A percentile compares a stretch with the other conserved stretches of the same genome.
Evolutionary conservation across 1,139 yeast genomes (phyloP).

Genomic region (Suhomyces kunorum): DNA sequence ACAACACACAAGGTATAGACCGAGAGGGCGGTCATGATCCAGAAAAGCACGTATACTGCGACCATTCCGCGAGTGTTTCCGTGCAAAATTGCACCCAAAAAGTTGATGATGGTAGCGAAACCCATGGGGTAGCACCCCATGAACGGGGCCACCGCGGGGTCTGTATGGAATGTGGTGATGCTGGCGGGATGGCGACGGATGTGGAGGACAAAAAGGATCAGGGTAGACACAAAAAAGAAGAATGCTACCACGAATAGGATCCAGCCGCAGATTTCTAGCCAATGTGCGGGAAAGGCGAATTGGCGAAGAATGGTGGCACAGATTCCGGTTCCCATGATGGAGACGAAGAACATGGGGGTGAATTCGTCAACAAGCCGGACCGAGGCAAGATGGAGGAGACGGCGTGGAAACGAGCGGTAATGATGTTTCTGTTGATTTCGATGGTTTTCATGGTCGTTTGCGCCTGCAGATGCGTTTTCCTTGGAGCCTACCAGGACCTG

Average conservation of each 20-base stretch:
- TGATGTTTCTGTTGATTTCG: too few species aligned
- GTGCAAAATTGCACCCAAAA: conserved; percentile 42
- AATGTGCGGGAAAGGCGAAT: conserved; percentile 63
- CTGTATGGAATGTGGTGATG: conserved; percentile 36
- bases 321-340: conserved; percentile 86
- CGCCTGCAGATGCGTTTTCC: too few species aligned
- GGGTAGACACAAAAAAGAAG: conserved; percentile 45
- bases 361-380: conserved; percentile 31
- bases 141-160: conserved; percentile 55
- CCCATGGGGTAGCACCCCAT: conserved; percentile 86
- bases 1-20: conserved; percentile 60
- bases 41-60: conserved; percentile 64
- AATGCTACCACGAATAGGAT: conserved; percentile 58
- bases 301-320: conserved; percentile 57
- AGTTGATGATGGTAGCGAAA: conserved; percentile 60
- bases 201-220: conserved; percentile 39
- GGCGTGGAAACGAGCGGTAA: neutral
- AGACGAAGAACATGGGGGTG: conserved; percentile 64
- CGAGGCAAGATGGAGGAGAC: conserved; percentile 7
- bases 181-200: conserved; percentile 37
- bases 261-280: conserved; percentile 61
- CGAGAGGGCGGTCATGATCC: conserved; percentile 58
- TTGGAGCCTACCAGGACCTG: conserved; percentile 2
- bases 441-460: too few species aligned
- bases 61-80: conserved; percentile 35